Conservation (phyloP, 768 basidiomycete species). For the Clitopilus hobsonii region DNA sequence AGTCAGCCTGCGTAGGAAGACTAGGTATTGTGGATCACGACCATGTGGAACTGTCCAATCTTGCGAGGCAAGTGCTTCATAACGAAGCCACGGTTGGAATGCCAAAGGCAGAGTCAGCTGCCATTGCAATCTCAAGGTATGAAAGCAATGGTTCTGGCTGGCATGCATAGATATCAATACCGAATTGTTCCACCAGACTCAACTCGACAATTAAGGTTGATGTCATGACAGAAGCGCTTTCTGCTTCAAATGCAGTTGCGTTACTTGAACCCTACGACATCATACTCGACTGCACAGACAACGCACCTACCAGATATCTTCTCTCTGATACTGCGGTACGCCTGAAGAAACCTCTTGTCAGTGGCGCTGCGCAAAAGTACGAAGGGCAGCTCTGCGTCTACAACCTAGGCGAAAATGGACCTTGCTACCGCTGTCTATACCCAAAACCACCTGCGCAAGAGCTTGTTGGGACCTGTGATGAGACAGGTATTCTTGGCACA, state of each 20-base stretch:
- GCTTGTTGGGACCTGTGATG: conserved; percentile 74
- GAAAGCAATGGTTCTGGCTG: background rate
- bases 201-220: conserved; percentile 69
- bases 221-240: conserved; percentile 47
- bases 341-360: conserved; percentile 79
- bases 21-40: conserved; percentile 91
- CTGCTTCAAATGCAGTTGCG: conserved; percentile 57
- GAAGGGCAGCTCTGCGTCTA: conserved; percentile 81
- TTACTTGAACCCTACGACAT: conserved; percentile 65
- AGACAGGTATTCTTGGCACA: conserved; percentile 81
- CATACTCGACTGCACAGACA: conserved; percentile 93
- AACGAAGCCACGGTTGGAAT: conserved; percentile 67
- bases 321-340: conserved; percentile 81
- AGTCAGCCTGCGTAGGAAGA: conserved; percentile 45
- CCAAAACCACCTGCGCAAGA: conserved; percentile 70
- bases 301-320: conserved; percentile 87
- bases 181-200: conserved; percentile 43
- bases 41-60: conserved; percentile 80
- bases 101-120: conserved; percentile 81
- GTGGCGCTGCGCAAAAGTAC: conserved; percentile 86
- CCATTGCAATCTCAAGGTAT: conserved; percentile 61
- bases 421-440: conserved; percentile 94
- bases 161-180: background rate
- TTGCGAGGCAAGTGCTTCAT: conserved; percentile 92
- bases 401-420: conserved; percentile 64